Percentiles rank a stretch among this genome's conserved stretches.
Evolutionary conservation across 106 monocot genomes (phyloP).

Genomic region (Posidonia australis): DNA sequence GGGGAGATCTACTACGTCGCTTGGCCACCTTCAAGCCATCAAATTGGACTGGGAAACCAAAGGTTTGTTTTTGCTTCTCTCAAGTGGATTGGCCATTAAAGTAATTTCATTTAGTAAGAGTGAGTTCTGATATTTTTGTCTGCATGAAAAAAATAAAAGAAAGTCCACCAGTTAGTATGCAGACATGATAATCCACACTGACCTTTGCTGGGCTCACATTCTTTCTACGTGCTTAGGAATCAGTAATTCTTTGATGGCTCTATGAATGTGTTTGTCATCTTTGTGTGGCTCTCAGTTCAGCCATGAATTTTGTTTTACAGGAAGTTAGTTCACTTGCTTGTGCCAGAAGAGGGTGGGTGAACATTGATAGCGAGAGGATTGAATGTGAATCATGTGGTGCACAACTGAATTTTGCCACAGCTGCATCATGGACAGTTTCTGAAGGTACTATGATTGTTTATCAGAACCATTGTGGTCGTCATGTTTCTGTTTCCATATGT

Average conservation of each 20-base stretch:
- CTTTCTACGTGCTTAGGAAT: no score
- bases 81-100: not conserved
- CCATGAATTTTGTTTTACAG: slow-evolving; percentile 23
- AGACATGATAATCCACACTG: no score
- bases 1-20: slow-evolving; percentile 87
- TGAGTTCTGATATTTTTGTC: not conserved
- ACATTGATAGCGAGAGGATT: slow-evolving; percentile 52
- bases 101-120: not conserved
- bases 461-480: not conserved
- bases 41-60: slow-evolving; percentile 78
- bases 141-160: not conserved
- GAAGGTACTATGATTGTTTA: slow-evolving; percentile 39
- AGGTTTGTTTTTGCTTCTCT: slow-evolving; percentile 27
- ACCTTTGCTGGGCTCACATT: no score
- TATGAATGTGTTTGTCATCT: not conserved
- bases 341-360: slow-evolving; percentile 94
- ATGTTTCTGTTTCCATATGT: not conserved
- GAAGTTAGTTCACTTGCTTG: slow-evolving; percentile 65
- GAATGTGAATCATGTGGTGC: slow-evolving; percentile 88
- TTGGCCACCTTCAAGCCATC: slow-evolving; percentile 83
- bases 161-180: not conserved
- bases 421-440: slow-evolving; percentile 27
- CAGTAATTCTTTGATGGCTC: no score
- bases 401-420: slow-evolving; percentile 37
- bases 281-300: not conserved